These are phyloP conservation scores for Penicillium sp. DNA, from an alignment of 2,329 filamentous ascomycete species.

Conservation along the genomic window DNA sequence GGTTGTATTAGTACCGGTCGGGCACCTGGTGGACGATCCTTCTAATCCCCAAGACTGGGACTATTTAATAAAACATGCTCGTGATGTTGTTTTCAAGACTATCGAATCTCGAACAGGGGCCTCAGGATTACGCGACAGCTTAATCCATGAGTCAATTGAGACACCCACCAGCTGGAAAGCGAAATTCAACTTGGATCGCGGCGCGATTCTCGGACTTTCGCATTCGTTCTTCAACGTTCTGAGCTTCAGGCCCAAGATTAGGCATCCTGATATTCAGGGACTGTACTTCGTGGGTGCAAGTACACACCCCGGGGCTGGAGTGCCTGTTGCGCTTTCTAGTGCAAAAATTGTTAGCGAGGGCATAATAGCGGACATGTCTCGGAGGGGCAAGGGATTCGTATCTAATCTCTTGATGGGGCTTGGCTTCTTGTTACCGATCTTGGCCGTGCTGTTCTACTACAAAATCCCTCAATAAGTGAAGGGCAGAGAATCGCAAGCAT, in stretches of 20 bases:
- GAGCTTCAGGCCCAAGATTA: constrained; percentile 31
- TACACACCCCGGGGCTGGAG: constrained; percentile 73
- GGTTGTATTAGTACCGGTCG: constrained; percentile 70
- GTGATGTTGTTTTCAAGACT: constrained; percentile 59
- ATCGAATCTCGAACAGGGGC: constrained; percentile 61
- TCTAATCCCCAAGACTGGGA: constrained; percentile 12
- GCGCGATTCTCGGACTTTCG: constrained; percentile 68
- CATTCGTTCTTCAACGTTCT: constrained; percentile 64
- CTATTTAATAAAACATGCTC: constrained; percentile 55
- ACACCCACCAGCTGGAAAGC: constrained; percentile 64
- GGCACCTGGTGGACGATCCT: constrained; percentile 52
- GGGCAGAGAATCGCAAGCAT: no score
- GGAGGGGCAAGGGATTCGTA: background rate
- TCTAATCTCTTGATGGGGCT: background rate
- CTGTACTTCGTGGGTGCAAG: constrained; percentile 73
- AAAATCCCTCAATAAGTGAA: background rate
- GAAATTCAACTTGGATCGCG: constrained; percentile 71
- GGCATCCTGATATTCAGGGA: constrained; percentile 18
- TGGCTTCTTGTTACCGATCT: background rate
- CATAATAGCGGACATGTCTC: background rate
- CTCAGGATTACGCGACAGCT: constrained; percentile 46
- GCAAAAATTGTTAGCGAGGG: constrained; percentile 12
- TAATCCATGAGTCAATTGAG: constrained; percentile 64
- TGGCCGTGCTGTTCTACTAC: background rate
- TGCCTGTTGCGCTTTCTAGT: constrained; percentile 55